Evolutionary conservation across 768 basidiomycete genomes (phyloP).

Genomic region (Coprinopsis marcescibilis): DNA sequence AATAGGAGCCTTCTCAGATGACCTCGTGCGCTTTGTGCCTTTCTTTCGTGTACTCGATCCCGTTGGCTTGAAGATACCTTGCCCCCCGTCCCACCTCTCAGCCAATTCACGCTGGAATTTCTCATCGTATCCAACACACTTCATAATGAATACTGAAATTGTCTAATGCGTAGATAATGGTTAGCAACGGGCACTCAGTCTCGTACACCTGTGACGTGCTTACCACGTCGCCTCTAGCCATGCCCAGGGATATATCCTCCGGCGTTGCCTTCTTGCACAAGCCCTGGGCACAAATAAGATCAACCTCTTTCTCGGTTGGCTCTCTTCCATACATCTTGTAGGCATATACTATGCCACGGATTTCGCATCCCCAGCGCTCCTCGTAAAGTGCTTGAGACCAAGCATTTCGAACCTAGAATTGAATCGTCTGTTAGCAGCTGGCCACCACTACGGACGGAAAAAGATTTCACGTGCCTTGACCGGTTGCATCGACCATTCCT

Average conservation of each 20-base stretch:
- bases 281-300: neutral
- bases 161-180: conserved; percentile 16
- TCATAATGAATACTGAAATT: conserved; percentile 32
- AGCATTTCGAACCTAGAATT: neutral
- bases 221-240: conserved; percentile 15
- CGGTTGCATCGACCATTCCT: conserved; percentile 16
- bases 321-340: neutral
- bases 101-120: conserved; percentile 28
- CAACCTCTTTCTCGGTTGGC: neutral
- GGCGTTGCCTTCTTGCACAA: conserved; percentile 9
- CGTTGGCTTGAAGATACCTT: too few relatives aligned
- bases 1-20: too few relatives aligned
- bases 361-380: neutral
- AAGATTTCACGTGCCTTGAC: conserved; percentile 13
- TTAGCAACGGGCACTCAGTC: neutral
- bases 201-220: neutral
- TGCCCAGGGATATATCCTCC: conserved; percentile 13
- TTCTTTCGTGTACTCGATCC: too few relatives aligned
- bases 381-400: neutral
- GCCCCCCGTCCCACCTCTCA: conserved; percentile 19
- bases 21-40: too few relatives aligned
- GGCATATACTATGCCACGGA: neutral
- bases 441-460: neutral
- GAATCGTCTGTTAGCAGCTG: neutral
- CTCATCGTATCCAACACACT: conserved; percentile 35